Evolutionary conservation across 352 stramenopile species (phyloP).

Genomic region (Plasmopara halstedii): DNA sequence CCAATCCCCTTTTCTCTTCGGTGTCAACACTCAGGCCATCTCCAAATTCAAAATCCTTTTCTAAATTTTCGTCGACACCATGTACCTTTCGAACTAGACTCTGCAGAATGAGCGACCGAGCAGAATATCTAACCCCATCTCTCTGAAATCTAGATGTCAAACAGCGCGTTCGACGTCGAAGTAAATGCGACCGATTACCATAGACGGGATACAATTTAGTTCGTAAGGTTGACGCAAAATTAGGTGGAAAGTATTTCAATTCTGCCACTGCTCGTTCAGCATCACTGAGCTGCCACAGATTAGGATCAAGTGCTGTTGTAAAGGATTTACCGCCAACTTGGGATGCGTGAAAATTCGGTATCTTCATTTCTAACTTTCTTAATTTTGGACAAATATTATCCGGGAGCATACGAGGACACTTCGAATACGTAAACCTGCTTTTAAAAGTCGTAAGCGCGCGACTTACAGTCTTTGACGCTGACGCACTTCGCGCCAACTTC

Average conservation of each 20-base stretch:
- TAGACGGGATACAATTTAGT: conserved; percentile 36
- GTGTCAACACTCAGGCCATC: conserved; percentile 9
- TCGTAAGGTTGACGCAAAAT: conserved; percentile 25
- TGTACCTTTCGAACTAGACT: conserved; percentile 47
- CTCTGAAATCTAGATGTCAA: conserved; percentile 8
- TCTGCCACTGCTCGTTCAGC: conserved; percentile 44
- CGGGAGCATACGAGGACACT: conserved; percentile 68
- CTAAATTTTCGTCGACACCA: conserved; percentile 19
- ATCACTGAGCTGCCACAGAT: conserved; percentile 58
- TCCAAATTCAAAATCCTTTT: conserved; percentile 18
- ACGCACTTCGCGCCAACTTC: conserved; percentile 72
- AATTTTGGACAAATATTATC: conserved; percentile 39
- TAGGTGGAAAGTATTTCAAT: conserved; percentile 37
- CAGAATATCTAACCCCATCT: conserved; percentile 30
- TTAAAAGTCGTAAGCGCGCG: conserved; percentile 84
- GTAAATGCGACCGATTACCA: conserved; percentile 29
- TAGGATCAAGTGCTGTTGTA: conserved; percentile 8
- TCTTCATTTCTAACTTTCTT: conserved; percentile 56
- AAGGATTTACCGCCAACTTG: conserved; percentile 57
- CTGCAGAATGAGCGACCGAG: conserved; percentile 37
- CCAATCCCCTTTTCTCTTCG: neutral
- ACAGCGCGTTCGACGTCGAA: conserved; percentile 23
- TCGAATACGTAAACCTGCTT: conserved; percentile 82
- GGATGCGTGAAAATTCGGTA: conserved; percentile 70
- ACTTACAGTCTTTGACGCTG: conserved; percentile 72